A percentile compares a stretch with the other conserved stretches of the same genome.
phyloP scores from a whole-genome alignment of 2,329 filamentous ascomycete species.

The Colletotrichum viniferum region DNA sequence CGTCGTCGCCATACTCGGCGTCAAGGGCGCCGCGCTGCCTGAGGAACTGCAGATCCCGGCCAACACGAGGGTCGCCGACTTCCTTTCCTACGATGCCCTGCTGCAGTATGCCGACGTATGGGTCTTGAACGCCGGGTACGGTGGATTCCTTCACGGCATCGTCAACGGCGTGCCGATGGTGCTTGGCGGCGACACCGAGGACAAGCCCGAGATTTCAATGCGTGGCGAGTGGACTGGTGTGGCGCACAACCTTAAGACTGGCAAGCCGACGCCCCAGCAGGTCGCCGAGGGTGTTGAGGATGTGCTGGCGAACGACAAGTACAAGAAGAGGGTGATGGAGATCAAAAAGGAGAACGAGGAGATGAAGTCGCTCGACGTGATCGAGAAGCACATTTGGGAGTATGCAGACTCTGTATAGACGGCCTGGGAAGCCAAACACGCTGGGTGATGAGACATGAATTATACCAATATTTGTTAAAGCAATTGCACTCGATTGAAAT shows the following conservation, averaged over 20 bases:
- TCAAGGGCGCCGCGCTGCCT: slow-evolving; percentile 27
- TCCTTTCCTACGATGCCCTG: slow-evolving; percentile 51
- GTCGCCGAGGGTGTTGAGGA: slow-evolving; percentile 33
- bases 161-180: slow-evolving; percentile 53
- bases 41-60: slow-evolving; percentile 34
- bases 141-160: slow-evolving; percentile 49
- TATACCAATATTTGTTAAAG: not conserved
- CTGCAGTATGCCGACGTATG: slow-evolving; percentile 49
- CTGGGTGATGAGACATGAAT: not conserved
- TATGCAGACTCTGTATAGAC: not conserved
- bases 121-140: slow-evolving; percentile 54
- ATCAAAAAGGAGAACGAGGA: slow-evolving; percentile 37
- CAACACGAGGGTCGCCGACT: slow-evolving; percentile 51
- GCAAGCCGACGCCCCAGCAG: slow-evolving; percentile 31
- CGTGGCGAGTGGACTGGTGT: slow-evolving; percentile 48
- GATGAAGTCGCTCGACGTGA: slow-evolving; percentile 20
- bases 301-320: slow-evolving; percentile 32
- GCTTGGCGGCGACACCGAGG: slow-evolving; percentile 44
- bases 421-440: not conserved
- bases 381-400: slow-evolving; percentile 22
- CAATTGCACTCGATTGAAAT: not conserved
- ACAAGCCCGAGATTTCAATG: slow-evolving; percentile 45
- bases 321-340: slow-evolving; percentile 33
- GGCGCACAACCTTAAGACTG: slow-evolving; percentile 46
- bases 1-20: slow-evolving; percentile 35